Conservation (phyloP, 495 filamentous ascomycete genomes). For the Tuber borchii region DNA sequence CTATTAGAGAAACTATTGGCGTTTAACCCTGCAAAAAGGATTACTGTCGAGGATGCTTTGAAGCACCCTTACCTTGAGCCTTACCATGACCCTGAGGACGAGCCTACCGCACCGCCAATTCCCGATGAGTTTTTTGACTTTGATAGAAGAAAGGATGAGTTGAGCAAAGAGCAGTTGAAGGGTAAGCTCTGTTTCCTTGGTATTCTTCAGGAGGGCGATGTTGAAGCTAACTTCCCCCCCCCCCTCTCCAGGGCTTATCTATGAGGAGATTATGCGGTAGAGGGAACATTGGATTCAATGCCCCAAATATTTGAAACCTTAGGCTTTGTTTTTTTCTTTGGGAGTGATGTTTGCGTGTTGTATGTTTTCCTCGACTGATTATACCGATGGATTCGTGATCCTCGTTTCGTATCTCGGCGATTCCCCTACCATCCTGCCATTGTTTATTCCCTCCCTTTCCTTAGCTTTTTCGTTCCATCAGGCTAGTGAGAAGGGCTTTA, state of each 20-base stretch:
- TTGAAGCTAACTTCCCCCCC: constrained; percentile 21
- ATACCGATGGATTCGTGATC: neutral
- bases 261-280: constrained; percentile 98
- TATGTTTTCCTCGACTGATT: neutral
- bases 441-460: neutral
- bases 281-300: neutral
- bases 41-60: constrained; percentile 93
- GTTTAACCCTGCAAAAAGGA: constrained; percentile 98
- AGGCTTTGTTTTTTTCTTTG: neutral
- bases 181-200: constrained; percentile 47
- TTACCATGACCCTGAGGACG: constrained; percentile 98
- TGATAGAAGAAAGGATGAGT: constrained; percentile 97
- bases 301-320: neutral
- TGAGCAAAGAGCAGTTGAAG: constrained; percentile 98
- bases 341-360: neutral
- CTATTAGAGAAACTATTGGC: constrained; percentile 90
- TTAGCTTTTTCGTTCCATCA: neutral
- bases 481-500: neutral
- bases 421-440: neutral
- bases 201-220: neutral
- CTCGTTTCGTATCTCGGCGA: neutral
- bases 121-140: constrained; percentile 99
- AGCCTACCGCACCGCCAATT: constrained; percentile 92
- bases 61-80: constrained; percentile 98
- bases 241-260: constrained; percentile 65